A percentile compares a stretch with the other conserved stretches of the same genome.
These are phyloP conservation scores for Talaromyces proteolyticus DNA, from an alignment of 495 filamentous ascomycete species.

Conservation along the genomic window DNA sequence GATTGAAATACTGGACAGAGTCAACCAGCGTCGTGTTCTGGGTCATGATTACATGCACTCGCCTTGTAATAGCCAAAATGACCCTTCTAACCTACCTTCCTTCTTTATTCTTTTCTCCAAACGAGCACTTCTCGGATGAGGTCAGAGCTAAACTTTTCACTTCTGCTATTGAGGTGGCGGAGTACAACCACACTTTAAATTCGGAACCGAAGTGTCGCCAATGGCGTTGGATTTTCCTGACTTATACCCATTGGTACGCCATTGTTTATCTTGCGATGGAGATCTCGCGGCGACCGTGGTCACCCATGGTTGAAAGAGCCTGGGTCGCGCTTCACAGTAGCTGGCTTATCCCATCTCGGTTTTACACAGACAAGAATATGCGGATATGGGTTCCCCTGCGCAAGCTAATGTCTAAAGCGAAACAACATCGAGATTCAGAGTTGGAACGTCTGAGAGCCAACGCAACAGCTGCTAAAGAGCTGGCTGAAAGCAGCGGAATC, in stretches of 20 bases:
- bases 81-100: neutral
- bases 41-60: neutral
- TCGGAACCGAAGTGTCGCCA: conserved; percentile 35
- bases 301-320: conserved; percentile 44
- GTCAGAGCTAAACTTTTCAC: neutral
- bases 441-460: conserved; percentile 28
- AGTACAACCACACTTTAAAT: conserved; percentile 50
- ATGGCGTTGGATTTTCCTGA: conserved; percentile 57
- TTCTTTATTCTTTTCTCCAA: neutral
- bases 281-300: conserved; percentile 41
- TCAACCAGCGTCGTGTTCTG: neutral
- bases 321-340: conserved; percentile 46
- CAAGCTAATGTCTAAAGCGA: conserved; percentile 44
- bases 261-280: conserved; percentile 50
- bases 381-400: conserved; percentile 49
- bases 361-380: conserved; percentile 27
- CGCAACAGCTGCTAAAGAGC: conserved; percentile 13
- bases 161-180: conserved; percentile 41
- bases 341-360: conserved; percentile 37
- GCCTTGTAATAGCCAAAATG: neutral
- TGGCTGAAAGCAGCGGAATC: conserved; percentile 26
- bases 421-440: conserved; percentile 35
- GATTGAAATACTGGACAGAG: neutral
- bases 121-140: neutral
- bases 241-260: conserved; percentile 57